phyloP scores from a whole-genome alignment of 2,329 filamentous ascomycete species.

The Orbilia blumenaviensis region DNA sequence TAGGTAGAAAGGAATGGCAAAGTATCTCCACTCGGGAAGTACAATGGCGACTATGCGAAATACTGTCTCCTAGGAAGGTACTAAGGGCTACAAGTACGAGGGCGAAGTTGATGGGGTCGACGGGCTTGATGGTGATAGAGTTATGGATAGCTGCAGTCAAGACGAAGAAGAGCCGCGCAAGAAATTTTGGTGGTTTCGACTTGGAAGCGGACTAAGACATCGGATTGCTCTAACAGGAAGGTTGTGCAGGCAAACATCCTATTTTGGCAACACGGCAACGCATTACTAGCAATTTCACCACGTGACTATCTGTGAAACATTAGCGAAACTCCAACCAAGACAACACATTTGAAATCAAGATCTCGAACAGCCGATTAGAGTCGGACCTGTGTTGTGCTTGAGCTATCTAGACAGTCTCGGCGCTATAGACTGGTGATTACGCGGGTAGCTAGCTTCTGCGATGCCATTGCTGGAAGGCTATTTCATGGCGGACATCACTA shows the following conservation, averaged over 20 bases:
- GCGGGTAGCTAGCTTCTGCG: no score
- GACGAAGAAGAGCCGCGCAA: constrained; percentile 30
- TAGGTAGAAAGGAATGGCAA: neutral
- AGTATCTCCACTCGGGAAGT: neutral
- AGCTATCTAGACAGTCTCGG: no score
- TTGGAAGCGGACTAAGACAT: constrained; percentile 23
- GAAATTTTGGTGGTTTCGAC: constrained; percentile 49
- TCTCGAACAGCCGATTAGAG: no score
- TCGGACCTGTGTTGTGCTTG: no score
- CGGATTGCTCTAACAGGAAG: neutral
- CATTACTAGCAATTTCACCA: neutral
- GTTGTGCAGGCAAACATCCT: constrained; percentile 5
- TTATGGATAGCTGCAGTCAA: neutral
- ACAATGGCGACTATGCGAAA: neutral
- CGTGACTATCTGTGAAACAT: neutral
- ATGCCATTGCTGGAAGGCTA: no score
- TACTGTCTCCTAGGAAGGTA: neutral
- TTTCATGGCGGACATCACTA: no score
- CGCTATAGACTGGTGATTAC: no score
- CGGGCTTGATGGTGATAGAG: neutral
- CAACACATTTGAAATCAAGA: neutral
- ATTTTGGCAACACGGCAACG: constrained; percentile 24
- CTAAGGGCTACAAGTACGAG: neutral
- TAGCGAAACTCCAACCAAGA: neutral
- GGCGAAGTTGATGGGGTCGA: neutral